phyloP scores from a whole-genome alignment of 495 filamentous ascomycete genomes.

The Xylaria nigripes region DNA sequence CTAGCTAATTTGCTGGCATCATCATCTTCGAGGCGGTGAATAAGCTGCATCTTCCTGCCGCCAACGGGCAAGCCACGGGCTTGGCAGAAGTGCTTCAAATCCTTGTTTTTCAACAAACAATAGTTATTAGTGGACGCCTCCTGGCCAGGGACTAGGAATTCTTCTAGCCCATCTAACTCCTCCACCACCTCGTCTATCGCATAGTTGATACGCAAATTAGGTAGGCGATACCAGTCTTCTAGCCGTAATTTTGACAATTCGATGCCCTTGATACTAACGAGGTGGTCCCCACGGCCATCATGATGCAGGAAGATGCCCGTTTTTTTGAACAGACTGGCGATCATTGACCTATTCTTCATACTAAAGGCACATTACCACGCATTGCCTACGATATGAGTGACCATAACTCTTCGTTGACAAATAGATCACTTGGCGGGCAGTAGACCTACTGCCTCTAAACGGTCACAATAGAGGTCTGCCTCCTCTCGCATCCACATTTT shows the following conservation, averaged over 20 bases:
- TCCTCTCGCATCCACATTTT: no score
- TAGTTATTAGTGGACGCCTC: no score
- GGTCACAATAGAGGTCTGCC: no score
- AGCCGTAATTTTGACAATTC: not conserved
- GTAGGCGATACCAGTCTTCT: not conserved
- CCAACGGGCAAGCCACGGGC: not conserved
- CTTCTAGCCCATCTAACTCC: no score
- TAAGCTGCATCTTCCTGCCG: not conserved
- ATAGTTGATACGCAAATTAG: not conserved
- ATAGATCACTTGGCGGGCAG: not conserved
- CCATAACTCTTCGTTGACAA: not conserved
- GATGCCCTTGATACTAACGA: not conserved
- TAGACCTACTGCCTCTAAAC: no score
- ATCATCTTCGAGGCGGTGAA: not conserved
- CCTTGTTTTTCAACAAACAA: no score
- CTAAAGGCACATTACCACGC: not conserved
- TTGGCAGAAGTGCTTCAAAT: no score
- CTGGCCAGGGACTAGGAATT: no score
- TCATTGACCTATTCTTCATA: not conserved
- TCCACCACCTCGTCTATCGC: no score
- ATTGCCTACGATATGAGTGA: not conserved
- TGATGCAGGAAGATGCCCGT: not conserved
- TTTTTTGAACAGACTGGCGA: not conserved
- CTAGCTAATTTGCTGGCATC: not conserved
- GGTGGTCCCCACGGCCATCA: no score